Evolutionary conservation across 257 asterid genomes (phyloP), one percentile per base, ranked within the genome.

Genomic region (Thymus quinquecostatus): DNA sequence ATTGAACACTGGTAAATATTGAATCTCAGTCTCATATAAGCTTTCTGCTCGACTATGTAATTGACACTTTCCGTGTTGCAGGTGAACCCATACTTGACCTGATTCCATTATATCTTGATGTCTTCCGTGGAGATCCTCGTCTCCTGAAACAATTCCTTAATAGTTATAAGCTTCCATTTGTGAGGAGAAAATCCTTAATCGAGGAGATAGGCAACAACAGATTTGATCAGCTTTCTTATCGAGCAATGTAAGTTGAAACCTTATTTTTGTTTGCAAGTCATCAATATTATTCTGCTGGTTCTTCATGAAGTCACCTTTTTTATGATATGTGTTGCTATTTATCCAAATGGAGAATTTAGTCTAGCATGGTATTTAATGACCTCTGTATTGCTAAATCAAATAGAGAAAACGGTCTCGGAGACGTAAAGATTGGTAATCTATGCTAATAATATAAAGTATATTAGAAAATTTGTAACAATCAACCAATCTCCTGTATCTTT

Each of bases 41-140:
- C 48, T 73, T 72, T 55, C 32, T 9, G 27, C 29, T 44, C 2
- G 47, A 65, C 55, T 45, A 45, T 65, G 54, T 61, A 50, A 66
- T 74, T 66, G 70, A 63, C 68, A 63, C 78, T 70, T 77, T 5
- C 14, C 38, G 21, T 75, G 79, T 44, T 81, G 64, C 82, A 88
- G 99, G 95, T 75, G 97, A 91, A 69, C 99, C 97, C 12, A 64
- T 94, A 34, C 85, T 80, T 73, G 99, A 94, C 82, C 62, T 94
- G 69, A 94, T 94, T 67, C 97, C 99, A 27, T 68, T 91, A 73
- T 70, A 86, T 83, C 87, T 94, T 59, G 97, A 91, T 75, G 62
- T 89, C 77, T 94, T 91, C 77, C 88, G 96, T 74, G 97, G 98
- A 63, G 95, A 91, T 79, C 13, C 86, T 56, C 72, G 8, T 72